These are phyloP conservation scores for Backusella psychrophila DNA, from an alignment of 192 early-diverging fungal species.

Conservation along the genomic window DNA sequence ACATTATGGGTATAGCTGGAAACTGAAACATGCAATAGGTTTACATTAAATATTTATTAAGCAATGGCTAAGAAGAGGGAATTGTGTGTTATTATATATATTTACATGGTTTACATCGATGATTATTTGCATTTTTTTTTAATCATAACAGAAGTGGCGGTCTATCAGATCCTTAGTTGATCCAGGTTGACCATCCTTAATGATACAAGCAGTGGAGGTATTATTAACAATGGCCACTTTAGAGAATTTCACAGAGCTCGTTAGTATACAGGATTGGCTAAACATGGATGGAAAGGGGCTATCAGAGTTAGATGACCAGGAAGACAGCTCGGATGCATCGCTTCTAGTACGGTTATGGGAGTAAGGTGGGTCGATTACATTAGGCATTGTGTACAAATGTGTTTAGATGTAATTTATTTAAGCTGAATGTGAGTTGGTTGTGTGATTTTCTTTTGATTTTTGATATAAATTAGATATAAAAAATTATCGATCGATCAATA, in stretches of 20 bases:
- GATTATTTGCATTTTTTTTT: neutral
- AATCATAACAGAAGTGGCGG: neutral
- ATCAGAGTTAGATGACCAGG: neutral
- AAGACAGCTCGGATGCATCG: neutral
- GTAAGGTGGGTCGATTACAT: neutral
- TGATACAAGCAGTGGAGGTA: neutral
- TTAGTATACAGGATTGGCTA: neutral
- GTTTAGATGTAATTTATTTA: neutral
- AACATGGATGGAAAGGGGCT: conserved; percentile 9
- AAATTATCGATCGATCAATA: neutral
- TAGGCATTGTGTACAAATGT: neutral
- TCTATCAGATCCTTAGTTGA: neutral
- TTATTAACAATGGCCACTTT: conserved; percentile 9
- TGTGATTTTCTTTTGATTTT: neutral
- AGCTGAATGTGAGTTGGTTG: neutral
- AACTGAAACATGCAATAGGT: neutral
- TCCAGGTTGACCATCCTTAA: neutral
- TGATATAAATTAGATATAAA: neutral
- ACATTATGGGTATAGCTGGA: neutral
- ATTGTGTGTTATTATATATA: neutral
- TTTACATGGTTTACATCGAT: neutral
- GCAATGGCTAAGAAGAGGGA: neutral
- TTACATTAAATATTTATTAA: neutral
- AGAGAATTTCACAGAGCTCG: conserved; percentile 6
- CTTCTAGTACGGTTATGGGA: neutral